phyloP scores from a whole-genome alignment of 768 basidiomycete genomes.

The Termitomyces heimii region DNA sequence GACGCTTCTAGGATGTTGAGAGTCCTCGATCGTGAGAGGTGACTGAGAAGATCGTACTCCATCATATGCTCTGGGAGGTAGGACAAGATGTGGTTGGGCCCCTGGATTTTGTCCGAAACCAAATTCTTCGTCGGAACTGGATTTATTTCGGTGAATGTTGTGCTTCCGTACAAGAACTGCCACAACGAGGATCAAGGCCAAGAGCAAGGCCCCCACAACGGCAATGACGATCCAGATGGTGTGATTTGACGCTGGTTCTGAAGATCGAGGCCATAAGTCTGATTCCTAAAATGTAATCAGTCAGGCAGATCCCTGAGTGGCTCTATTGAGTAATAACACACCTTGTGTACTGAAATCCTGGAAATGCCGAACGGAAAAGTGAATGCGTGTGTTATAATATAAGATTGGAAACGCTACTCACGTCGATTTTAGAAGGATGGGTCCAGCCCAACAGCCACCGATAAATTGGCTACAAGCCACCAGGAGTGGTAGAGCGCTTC shows the following conservation, averaged over 20 bases:
- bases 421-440: not conserved
- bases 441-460: slow-evolving; percentile 7
- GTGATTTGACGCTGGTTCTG: not conserved
- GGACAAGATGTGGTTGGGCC: not conserved
- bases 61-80: slow-evolving; percentile 6
- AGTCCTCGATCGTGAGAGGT: not conserved
- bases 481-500: not conserved
- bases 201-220: slow-evolving; percentile 3
- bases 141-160: slow-evolving; percentile 1
- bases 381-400: too few species aligned
- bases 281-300: not conserved
- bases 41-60: slow-evolving; percentile 3
- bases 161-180: not conserved
- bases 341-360: not conserved
- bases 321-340: not conserved
- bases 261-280: slow-evolving; percentile 2
- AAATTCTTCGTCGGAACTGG: slow-evolving; percentile 6
- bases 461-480: slow-evolving; percentile 7
- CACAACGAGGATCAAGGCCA: not conserved
- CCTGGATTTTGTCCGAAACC: slow-evolving; percentile 8
- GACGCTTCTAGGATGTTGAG: not conserved
- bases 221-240: slow-evolving; percentile 6
- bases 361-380: not conserved
- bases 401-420: not conserved
- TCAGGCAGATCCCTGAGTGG: not conserved